Base-by-base conservation (phyloP, 208 protist genomes). In the Trypanosoma scelopori region DNA sequence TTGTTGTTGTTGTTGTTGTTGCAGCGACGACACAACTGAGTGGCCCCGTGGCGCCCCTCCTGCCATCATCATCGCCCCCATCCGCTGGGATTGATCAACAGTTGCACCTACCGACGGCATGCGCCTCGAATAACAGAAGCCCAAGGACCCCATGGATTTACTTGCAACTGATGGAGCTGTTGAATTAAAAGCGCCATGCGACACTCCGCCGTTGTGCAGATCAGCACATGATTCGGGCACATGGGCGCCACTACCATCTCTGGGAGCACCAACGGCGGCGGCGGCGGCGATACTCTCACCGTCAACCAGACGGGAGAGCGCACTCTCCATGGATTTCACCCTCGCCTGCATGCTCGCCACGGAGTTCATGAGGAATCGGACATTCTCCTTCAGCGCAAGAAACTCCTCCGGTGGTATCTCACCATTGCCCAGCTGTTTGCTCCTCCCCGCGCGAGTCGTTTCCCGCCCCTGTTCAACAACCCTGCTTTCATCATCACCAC, bases 281-380 rank as follows among this genome's bases (percentile, higher is more conserved):
- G 32, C 9, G 3, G 32, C 5, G 5, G 9, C 32, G 32, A 37
- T 37, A 37, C 32, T 9, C 9, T 9, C 9, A 11, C 32, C 32
- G 9, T 37, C 32, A 37, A 37, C 32, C 3, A 71, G 27, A 51
- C 15, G 22, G 7, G 30, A 35, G 4, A 79, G 46, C 5, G 66
- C 56, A 4, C 46, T 39, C 13, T 87, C 76, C 27, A 87, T 61
- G 20, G 59, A 57, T 1, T 72, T 69, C 43, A 88, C 42, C 37
- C 78, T 69, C 4, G 73, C 63, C 20, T 85, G 80, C 35, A 85
- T 62, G 5, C 51, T 51, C 39, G 81, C 76, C 25, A 85, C 37
- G 15, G 66, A 78, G 11, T n/a, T 25, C 9, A 49, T 46, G 25
- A 87, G 64, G 23, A 71, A 58, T 25, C 71, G 50, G 6, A 92